Base-by-base conservation (phyloP, 192 early-diverging fungal species). In the Linderina pennispora region DNA sequence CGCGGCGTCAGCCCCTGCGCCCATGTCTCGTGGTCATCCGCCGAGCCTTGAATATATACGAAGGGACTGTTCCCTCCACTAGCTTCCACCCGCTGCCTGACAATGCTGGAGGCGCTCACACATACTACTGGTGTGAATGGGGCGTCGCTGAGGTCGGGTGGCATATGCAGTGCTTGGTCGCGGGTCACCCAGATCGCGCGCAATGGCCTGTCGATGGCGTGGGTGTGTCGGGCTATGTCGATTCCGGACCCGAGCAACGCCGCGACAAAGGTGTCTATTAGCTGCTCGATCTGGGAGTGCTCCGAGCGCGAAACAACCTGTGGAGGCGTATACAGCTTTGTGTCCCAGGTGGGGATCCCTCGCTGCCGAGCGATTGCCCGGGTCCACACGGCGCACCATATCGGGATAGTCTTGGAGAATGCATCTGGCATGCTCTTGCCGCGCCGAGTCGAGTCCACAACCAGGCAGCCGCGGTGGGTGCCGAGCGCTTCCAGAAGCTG, bases 21-120 rank as follows among this genome's bases (percentile, higher is more conserved):
- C 92, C 92, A 95, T 52, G 80, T 61, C 47, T 95, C 92, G 26
- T 90, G 82, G 56, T 95, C 92, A 62, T 95, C 92, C 0, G 80
- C 92, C 1, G 89, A 82, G 8, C 92, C 92, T 69, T 95, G 92
- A 7, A 95, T 82, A 50, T 95, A 95, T 10, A 72, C 43, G 43
- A n/a, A 93, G 3, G 80, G 80, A 16, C 64, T 43, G 14, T 57
- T 37, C 31, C 48, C 39, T n/a, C 58, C 36, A 14, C 36, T 41
- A 4, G 43, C 48, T 16, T 74, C 75, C 31, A 74, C 39, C 16
- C 73, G 70, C 11, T 71, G 71, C n/a, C 48, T 53, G 5, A 77
- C 66, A 2, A 76, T 64, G 44, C 74, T 59, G 10, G 90, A 92
- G 0, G 90, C 92, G 46, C 79, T 84, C 8, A 94, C 43, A 47